phyloP scores from a whole-genome alignment of 2,329 filamentous ascomycete genomes.

The Endothia cerciana region DNA sequence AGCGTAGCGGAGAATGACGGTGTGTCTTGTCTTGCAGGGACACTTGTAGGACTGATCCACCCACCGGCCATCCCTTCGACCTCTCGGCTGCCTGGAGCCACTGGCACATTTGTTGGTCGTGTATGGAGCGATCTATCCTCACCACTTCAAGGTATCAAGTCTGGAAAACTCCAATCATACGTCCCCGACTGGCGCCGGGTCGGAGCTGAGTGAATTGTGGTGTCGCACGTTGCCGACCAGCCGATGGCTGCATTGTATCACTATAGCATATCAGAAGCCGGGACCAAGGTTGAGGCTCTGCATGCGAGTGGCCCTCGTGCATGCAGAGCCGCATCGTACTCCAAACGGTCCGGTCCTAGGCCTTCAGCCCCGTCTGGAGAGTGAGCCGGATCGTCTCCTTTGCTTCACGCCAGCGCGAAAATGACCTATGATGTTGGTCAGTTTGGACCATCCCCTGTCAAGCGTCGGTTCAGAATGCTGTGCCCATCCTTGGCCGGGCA shows the following conservation, averaged over 20 bases:
- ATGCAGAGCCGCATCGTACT: slow-evolving; percentile 1
- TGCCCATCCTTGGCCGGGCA: too few species aligned
- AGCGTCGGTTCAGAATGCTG: neutral
- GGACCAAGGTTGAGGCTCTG: neutral
- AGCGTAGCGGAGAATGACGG: too few species aligned
- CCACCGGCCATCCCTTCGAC: neutral
- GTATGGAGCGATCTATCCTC: neutral
- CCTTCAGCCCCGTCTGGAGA: neutral
- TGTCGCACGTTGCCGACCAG: too few species aligned
- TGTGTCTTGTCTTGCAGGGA: too few species aligned
- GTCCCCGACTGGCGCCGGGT: neutral
- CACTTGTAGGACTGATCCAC: neutral
- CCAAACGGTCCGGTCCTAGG: neutral
- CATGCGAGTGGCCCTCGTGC: neutral
- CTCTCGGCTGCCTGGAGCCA: neutral
- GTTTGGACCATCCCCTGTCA: neutral
- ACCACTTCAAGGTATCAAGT: neutral
- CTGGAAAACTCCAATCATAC: neutral
- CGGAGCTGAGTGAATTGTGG: neutral
- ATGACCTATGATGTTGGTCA: too few species aligned
- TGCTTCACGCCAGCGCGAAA: too few species aligned
- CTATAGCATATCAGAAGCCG: neutral
- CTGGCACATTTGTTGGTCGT: neutral
- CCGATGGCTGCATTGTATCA: too few species aligned
- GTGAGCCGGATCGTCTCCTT: neutral